Base-by-base conservation (phyloP, 2,329 filamentous ascomycete genomes). In the Neonectria ditissima region DNA sequence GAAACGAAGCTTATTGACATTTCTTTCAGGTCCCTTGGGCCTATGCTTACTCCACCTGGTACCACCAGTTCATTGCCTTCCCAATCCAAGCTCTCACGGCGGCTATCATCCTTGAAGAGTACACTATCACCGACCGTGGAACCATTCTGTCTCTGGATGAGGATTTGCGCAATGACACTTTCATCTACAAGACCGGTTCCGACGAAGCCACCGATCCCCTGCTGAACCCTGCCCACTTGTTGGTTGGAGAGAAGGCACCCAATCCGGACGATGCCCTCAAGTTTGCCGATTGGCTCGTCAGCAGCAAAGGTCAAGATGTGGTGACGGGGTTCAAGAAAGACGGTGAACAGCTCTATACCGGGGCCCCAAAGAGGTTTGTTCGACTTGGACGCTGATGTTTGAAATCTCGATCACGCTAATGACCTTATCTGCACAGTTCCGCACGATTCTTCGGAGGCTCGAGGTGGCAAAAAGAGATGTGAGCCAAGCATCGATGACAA, bases 71-170 rank as follows among this genome's bases (percentile, higher is more conserved):
- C 66, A 78, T 80, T 6, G 77, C 78, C 0, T 84, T 81, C 61
- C 82, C 82, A 0, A 77, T 82, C 22, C 79, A 83, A 62, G 82
- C 82, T 4, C 70, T 85, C 3, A 78, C 72, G 0, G 79, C 79
- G 1, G 81, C 82, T 0, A 79, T 78, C 37, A 60, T 74, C 1
- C 71, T 83, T 2, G 68, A 79, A 0, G 81, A 84, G 62, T 84
- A 84, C 65, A 84, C 81, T 0, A 72, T 84, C 52, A 83, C 81
- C 1, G 82, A 85, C 59, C 73, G 77, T 3, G 82, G 82, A 1
- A 84, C 83, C 0, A 81, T 78, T 30, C 70, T 83, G 3, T 80
- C 80, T 3, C 67, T 84, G 8, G 68, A 76, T 9, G 41, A 65
- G 8, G 69, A 70, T 1, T 62, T 82, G 10, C 70, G 74, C 5